Conservation (phyloP, 202 grass and related monocot species). For the Tripidium arundinaceum region DNA sequence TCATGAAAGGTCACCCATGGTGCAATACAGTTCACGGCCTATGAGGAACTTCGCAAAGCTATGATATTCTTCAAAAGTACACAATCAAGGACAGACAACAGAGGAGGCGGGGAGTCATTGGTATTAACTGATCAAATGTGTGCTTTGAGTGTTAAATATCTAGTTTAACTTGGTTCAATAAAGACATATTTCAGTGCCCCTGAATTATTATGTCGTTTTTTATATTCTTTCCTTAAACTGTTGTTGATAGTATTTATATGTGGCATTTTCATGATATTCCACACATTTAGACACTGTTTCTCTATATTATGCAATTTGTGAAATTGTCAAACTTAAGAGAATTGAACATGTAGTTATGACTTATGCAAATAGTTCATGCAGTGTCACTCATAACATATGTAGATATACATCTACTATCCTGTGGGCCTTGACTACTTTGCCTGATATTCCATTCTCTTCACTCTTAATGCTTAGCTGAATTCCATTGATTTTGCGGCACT, state of each 20-base stretch:
- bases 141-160: background rate
- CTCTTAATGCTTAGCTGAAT: slow-evolving; percentile 43
- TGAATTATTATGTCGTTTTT: background rate
- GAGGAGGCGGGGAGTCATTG: slow-evolving; percentile 48
- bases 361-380: background rate
- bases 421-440: background rate
- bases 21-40: slow-evolving; percentile 86
- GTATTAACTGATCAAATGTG: slow-evolving; percentile 40
- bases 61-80: slow-evolving; percentile 51
- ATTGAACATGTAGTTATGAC: background rate
- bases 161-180: slow-evolving; percentile 1
- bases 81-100: slow-evolving; percentile 40
- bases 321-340: background rate
- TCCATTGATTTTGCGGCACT: slow-evolving; percentile 78
- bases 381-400: background rate
- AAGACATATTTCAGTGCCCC: background rate
- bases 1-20: slow-evolving; percentile 84
- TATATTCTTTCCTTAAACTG: background rate
- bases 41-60: slow-evolving; percentile 84
- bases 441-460: slow-evolving; percentile 27
- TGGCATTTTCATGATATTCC: background rate
- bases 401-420: background rate
- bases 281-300: background rate
- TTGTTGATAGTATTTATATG: background rate
- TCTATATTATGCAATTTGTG: background rate